Base-by-base conservation (phyloP, 768 basidiomycete species). In the Clavaria fumosa region DNA sequence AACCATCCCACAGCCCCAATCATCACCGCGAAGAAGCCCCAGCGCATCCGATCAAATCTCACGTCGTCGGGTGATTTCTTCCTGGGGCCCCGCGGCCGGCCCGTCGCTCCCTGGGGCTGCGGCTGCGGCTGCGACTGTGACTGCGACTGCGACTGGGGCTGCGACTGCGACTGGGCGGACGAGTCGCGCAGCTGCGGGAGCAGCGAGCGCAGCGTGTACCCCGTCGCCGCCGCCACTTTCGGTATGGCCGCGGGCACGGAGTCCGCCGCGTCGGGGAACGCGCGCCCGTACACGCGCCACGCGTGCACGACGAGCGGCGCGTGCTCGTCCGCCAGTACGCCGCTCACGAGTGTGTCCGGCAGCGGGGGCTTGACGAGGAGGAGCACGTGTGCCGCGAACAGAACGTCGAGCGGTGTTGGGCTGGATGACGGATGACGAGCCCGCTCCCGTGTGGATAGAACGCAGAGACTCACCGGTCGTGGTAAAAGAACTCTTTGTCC, bases 321-420 rank as follows among this genome's bases (percentile, higher is more conserved):
- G 50, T 75, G 83, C 3, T 67, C 64, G 4, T 69, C 66, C 2
- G 48, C 49, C 6, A 84, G 50, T 3, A 79, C 62, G 43, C 62
- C 59, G 48, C 67, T 62, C 5, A 86, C 43, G 11, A 73, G 51
- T 2, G 70, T 55, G 45, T 83, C 73, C 1, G 78, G 74, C 39
- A 75, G 76, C 24, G 71, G 67, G 4, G 75, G 68, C 31, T 66
- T 54, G 3, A 64, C 43, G 3, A 85, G 56, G 22, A 83, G 59
- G 22, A 82, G 62, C 19, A 78, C 59, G 43, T 83, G 78, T 4
- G 81, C 69, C 12, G 83, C 78, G 14, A 85, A 56, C 24, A 72
- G 50, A 17, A 78, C 51, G 43, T 88, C 84, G 12, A 84, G 53
- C 4, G 67, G 64, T 1, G 77, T 72, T 9, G 67, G 66, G 32